Evolutionary conservation across 768 basidiomycete species (phyloP).

Genomic region (Auricularia cornea): DNA sequence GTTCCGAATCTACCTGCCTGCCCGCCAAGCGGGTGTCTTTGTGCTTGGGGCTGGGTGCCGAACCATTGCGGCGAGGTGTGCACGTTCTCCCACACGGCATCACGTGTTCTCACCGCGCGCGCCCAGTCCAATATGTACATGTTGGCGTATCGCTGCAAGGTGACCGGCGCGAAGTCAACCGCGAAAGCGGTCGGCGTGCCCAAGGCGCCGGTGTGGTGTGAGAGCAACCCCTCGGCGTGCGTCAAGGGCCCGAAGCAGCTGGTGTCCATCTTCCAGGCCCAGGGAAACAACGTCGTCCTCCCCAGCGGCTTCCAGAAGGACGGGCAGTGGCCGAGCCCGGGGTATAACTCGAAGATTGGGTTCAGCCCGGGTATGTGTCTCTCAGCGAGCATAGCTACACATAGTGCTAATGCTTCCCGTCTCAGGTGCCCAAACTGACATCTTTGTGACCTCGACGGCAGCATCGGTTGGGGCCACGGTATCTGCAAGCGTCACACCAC

Average conservation of each 20-base stretch:
- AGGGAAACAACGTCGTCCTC: constrained; percentile 6
- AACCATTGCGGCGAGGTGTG: background rate
- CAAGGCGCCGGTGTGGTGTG: constrained; percentile 6
- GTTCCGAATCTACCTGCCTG: constrained; percentile 5
- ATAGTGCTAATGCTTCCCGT: background rate
- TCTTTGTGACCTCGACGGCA: background rate
- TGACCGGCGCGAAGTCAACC: background rate
- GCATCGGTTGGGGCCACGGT: background rate
- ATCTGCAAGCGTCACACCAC: background rate
- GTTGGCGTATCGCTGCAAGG: constrained; percentile 3
- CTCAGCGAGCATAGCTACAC: background rate
- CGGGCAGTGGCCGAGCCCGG: constrained; percentile 3
- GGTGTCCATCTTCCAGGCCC: constrained; percentile 5
- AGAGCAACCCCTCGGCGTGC: constrained; percentile 1
- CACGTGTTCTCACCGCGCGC: no score
- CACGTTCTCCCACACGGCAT: background rate
- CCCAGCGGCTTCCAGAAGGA: constrained; percentile 1
- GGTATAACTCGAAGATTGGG: constrained; percentile 8
- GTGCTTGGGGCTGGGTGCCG: constrained; percentile 5
- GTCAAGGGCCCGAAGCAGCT: constrained; percentile 8
- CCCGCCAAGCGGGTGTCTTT: constrained; percentile 6
- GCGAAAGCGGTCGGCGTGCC: background rate
- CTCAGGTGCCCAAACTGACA: background rate
- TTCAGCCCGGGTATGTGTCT: background rate
- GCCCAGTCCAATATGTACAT: constrained; percentile 8